Conservation (phyloP, 2,329 filamentous ascomycete species). For the Cladosporium sp. region DNA sequence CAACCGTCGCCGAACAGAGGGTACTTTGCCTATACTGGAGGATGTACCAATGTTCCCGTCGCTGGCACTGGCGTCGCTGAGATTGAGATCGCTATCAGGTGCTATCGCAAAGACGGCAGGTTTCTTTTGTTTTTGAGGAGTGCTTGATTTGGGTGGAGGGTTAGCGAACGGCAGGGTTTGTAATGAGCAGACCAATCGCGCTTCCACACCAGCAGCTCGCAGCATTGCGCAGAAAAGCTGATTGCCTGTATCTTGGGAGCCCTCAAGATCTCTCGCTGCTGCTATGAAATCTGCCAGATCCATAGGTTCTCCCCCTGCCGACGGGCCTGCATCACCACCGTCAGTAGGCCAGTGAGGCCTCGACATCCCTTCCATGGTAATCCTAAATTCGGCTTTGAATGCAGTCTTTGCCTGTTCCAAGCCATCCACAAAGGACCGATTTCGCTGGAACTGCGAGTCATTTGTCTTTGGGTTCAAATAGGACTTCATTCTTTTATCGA, state of each 20-base stretch:
- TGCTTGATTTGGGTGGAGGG: slow-evolving; percentile 40
- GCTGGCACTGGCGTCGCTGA: slow-evolving; percentile 20
- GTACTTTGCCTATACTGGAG: slow-evolving; percentile 21
- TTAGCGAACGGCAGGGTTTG: slow-evolving; percentile 70
- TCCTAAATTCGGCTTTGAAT: slow-evolving; percentile 65
- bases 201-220: slow-evolving; percentile 72
- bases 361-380: slow-evolving; percentile 66
- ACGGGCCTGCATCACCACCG: slow-evolving; percentile 35
- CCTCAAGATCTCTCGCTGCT: slow-evolving; percentile 64
- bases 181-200: slow-evolving; percentile 82
- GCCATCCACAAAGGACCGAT: slow-evolving; percentile 73
- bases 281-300: slow-evolving; percentile 62
- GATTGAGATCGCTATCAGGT: slow-evolving; percentile 15
- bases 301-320: slow-evolving; percentile 15
- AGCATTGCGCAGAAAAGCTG: slow-evolving; percentile 88
- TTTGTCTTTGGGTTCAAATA: slow-evolving; percentile 65
- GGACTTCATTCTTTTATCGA: slow-evolving; percentile 60
- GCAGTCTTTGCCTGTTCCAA: slow-evolving; percentile 62
- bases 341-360: slow-evolving; percentile 69
- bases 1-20: slow-evolving; percentile 28
- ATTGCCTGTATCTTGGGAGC: slow-evolving; percentile 83
- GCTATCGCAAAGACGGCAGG: slow-evolving; percentile 32
- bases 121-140: slow-evolving; percentile 38
- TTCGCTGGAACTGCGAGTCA: slow-evolving; percentile 68
- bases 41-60: slow-evolving; percentile 21